phyloP scores from a whole-genome alignment of 2,329 filamentous ascomycete species.

The Ophiocordyceps polyrhachis-furcata region DNA sequence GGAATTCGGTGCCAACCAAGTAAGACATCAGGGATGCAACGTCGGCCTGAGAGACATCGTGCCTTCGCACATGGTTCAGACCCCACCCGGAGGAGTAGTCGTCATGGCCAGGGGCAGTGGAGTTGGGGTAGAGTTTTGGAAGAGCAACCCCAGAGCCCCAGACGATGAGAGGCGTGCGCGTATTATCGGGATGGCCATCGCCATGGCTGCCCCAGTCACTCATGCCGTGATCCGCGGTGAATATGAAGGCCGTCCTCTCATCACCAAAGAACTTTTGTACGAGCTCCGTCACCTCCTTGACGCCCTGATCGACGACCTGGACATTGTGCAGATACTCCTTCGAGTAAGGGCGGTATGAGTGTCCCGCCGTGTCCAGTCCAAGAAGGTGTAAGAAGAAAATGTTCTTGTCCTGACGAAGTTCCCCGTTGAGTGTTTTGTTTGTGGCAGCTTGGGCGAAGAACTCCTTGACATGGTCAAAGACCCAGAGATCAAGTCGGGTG shows the following conservation, averaged over 20 bases:
- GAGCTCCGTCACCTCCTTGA: conserved; percentile 63
- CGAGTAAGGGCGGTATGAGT: conserved; percentile 76
- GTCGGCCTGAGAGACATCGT: conserved; percentile 89
- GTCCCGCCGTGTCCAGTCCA: conserved; percentile 79
- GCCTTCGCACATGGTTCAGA: conserved; percentile 58
- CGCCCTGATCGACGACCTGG: conserved; percentile 79
- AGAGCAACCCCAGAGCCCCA: conserved; percentile 86
- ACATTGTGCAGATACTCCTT: conserved; percentile 91
- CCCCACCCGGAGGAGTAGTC: conserved; percentile 84
- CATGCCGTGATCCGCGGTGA: conserved; percentile 98
- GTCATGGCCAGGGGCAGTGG: conserved; percentile 62
- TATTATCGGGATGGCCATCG: conserved; percentile 94
- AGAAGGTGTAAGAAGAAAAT: conserved; percentile 94
- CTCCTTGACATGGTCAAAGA: conserved; percentile 82
- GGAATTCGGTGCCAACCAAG: conserved; percentile 70
- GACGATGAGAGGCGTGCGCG: conserved; percentile 73
- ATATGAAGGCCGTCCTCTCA: conserved; percentile 80
- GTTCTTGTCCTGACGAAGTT: conserved; percentile 62
- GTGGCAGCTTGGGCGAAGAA: conserved; percentile 65
- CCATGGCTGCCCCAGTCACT: conserved; percentile 99
- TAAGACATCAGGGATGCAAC: conserved; percentile 93
- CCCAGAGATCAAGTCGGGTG: conserved; percentile 72
- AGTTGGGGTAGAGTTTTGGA: conserved; percentile 38
- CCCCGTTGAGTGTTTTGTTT: conserved; percentile 55
- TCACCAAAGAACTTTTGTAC: conserved; percentile 75